A percentile compares a stretch with the other conserved stretches of the same genome.
Conservation (phyloP, 1,139 yeast genomes). For the Diutina siamensis region DNA sequence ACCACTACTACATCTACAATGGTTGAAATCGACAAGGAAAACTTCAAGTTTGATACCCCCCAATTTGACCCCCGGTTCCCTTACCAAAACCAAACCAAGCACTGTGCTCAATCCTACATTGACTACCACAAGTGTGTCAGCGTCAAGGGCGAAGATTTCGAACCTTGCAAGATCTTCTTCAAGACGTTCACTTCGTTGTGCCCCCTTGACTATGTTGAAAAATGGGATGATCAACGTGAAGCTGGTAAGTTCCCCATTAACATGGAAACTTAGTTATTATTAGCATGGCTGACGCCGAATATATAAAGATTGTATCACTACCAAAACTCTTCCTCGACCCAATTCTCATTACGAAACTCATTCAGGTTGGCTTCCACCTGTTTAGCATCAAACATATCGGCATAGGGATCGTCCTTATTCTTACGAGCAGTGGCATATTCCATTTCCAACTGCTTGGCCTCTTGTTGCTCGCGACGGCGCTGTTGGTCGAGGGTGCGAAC, state of each 20-base stretch:
- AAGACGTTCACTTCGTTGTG: constrained; percentile 85
- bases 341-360: constrained; percentile 44
- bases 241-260: constrained; percentile 38
- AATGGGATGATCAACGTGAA: constrained; percentile 92
- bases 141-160: constrained; percentile 96
- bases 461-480: constrained; percentile 23
- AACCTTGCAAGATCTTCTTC: constrained; percentile 93
- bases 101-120: constrained; percentile 96
- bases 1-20: neutral
- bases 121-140: constrained; percentile 96
- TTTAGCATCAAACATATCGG: constrained; percentile 43
- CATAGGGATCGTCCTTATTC: constrained; percentile 39
- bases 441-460: constrained; percentile 20
- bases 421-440: constrained; percentile 12
- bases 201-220: constrained; percentile 87
- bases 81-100: constrained; percentile 92
- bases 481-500: constrained; percentile 24
- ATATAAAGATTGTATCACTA: constrained; percentile 6
- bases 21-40: constrained; percentile 26
- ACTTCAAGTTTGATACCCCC: constrained; percentile 59
- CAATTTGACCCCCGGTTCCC: constrained; percentile 94
- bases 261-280: constrained; percentile 8
- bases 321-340: constrained; percentile 53
- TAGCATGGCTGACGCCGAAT: neutral
- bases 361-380: constrained; percentile 37